phyloP scores from a whole-genome alignment of 2,329 filamentous ascomycete species.

The Colletotrichum sp. region DNA sequence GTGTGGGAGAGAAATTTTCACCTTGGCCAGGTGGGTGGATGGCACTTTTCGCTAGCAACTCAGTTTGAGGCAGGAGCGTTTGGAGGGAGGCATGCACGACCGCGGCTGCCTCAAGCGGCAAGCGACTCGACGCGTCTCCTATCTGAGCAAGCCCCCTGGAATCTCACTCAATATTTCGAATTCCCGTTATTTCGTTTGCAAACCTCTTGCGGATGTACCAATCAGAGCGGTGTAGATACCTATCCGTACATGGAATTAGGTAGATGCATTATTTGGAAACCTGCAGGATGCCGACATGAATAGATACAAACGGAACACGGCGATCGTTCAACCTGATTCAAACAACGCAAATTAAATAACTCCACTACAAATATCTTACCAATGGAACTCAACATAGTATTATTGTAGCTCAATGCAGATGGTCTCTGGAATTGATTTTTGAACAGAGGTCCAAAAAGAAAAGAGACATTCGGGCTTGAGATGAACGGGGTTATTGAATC shows the following conservation, averaged over 20 bases:
- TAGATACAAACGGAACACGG: not conserved
- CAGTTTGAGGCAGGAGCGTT: not conserved
- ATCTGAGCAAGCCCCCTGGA: no score
- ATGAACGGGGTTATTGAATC: no score
- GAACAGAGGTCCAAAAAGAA: no score
- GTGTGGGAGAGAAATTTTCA: not conserved
- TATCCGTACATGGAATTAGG: not conserved
- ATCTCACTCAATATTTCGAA: no score
- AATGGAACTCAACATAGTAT: no score
- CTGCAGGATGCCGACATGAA: not conserved
- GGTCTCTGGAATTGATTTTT: no score
- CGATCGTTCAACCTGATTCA: not conserved
- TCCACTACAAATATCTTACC: no score
- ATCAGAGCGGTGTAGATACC: not conserved
- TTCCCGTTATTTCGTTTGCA: not conserved
- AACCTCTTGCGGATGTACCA: no score
- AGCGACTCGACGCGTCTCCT: not conserved
- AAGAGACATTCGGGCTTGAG: no score
- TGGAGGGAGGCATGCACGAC: not conserved
- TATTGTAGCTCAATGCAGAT: no score
- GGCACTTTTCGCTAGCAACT: not conserved
- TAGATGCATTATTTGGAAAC: not conserved
- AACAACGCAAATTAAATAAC: not conserved
- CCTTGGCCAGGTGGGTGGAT: not conserved
- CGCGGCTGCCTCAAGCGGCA: not conserved